Evolutionary conservation across 768 basidiomycete genomes (phyloP).

Genomic region (Multifurca ochricompacta): DNA sequence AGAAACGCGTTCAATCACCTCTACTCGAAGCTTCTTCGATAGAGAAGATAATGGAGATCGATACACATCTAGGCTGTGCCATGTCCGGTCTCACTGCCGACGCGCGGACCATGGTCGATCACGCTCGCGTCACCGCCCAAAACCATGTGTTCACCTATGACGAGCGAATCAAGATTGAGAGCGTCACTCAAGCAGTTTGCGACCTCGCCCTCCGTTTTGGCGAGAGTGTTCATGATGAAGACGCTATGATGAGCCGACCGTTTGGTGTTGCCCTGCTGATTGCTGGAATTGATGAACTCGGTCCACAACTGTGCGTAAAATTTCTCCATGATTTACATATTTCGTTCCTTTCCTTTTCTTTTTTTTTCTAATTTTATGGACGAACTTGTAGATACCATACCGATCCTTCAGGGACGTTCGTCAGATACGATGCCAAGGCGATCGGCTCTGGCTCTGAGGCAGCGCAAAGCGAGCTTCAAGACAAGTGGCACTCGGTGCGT

Average conservation of each 20-base stretch:
- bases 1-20: constrained; percentile 97
- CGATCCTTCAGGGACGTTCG: constrained; percentile 96
- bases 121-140: constrained; percentile 93
- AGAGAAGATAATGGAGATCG: constrained; percentile 99
- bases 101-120: constrained; percentile 99
- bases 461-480: constrained; percentile 93
- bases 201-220: constrained; percentile 96
- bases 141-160: constrained; percentile 97
- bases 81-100: constrained; percentile 98
- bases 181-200: constrained; percentile 95
- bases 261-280: constrained; percentile 97
- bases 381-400: constrained; percentile 72
- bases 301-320: constrained; percentile 89
- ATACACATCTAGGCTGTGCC: constrained; percentile 90
- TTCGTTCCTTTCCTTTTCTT: background rate
- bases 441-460: constrained; percentile 98
- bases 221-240: constrained; percentile 98
- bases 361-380: background rate
- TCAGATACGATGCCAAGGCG: constrained; percentile 95
- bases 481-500: constrained; percentile 89
- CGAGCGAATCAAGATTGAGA: constrained; percentile 95
- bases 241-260: constrained; percentile 98
- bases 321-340: background rate
- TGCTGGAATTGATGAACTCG: constrained; percentile 94
- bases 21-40: constrained; percentile 92